Percentiles rank a stretch among this genome's conserved stretches.
These are phyloP conservation scores for Phytophthora cactorum DNA, from an alignment of 352 stramenopile genomes.

Conservation along the genomic window DNA sequence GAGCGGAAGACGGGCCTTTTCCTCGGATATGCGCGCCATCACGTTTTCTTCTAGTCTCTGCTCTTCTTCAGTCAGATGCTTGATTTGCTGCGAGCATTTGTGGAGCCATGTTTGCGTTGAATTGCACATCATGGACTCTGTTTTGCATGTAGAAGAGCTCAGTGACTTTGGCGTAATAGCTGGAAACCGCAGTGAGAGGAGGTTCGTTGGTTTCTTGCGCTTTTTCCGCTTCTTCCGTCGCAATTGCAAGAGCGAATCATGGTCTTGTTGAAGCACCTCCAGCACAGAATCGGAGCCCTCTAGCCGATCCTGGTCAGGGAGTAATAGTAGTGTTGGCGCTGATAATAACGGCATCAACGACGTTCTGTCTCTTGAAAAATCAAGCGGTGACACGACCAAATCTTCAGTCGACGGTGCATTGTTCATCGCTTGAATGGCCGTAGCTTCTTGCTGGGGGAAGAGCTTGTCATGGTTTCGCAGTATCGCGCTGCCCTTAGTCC, in stretches of 20 bases:
- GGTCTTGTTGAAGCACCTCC: slow-evolving; percentile 24
- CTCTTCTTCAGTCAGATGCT: slow-evolving; percentile 24
- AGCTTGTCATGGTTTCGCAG: slow-evolving; percentile 23
- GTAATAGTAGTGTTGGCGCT: background rate
- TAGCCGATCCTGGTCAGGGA: background rate
- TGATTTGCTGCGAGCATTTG: slow-evolving; percentile 21
- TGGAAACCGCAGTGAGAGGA: slow-evolving; percentile 29
- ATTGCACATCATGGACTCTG: background rate
- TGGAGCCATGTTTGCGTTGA: slow-evolving; percentile 13
- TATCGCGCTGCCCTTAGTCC: slow-evolving; percentile 7
- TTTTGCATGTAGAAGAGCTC: background rate
- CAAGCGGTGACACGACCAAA: background rate
- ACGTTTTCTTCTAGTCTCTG: slow-evolving; percentile 45
- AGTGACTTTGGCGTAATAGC: slow-evolving; percentile 9
- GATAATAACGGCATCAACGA: slow-evolving; percentile 8
- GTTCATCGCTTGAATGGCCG: slow-evolving; percentile 2
- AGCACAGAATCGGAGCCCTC: slow-evolving; percentile 6
- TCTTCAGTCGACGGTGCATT: slow-evolving; percentile 13
- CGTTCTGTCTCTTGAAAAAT: background rate
- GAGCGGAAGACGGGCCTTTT: slow-evolving; percentile 67
- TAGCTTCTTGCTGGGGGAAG: background rate
- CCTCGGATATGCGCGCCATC: slow-evolving; percentile 46
- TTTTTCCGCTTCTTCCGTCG: slow-evolving; percentile 20
- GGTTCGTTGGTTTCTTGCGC: slow-evolving; percentile 17
- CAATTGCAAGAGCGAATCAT: slow-evolving; percentile 7